These are phyloP conservation scores for Umbelopsis ramanniana DNA, from an alignment of 192 early-diverging fungal species.

Conservation along the genomic window DNA sequence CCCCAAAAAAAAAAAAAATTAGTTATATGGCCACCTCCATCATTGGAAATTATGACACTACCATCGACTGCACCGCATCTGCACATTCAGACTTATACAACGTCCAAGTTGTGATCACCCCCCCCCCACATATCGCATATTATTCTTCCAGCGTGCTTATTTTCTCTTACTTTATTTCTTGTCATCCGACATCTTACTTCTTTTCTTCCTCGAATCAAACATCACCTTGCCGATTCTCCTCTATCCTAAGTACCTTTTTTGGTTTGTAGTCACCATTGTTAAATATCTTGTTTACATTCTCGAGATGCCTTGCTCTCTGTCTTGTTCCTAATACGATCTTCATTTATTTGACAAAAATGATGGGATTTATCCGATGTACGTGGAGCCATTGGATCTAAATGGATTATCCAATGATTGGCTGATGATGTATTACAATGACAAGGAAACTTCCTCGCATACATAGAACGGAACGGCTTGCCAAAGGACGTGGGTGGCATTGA, in stretches of 20 bases:
- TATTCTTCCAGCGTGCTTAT: slow-evolving; percentile 16
- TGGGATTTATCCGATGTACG: not conserved
- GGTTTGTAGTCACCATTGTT: slow-evolving; percentile 22
- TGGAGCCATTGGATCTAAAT: not conserved
- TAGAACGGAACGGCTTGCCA: not conserved
- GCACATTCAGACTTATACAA: slow-evolving; percentile 3
- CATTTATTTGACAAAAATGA: not conserved
- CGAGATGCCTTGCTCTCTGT: slow-evolving; percentile 15
- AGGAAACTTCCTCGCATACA: not conserved
- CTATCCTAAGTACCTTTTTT: not conserved
- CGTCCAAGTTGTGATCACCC: slow-evolving; percentile 2
- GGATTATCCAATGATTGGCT: not conserved
- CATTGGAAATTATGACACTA: slow-evolving; percentile 10
- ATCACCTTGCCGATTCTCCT: slow-evolving; percentile 6
- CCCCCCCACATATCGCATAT: slow-evolving; percentile 18
- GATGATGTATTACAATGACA: not conserved
- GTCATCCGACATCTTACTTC: not conserved
- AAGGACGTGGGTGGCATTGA: not conserved
- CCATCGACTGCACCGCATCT: slow-evolving; percentile 17
- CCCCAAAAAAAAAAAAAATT: not conserved
- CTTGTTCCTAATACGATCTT: slow-evolving; percentile 21
- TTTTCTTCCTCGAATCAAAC: not conserved
- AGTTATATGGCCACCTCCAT: not conserved
- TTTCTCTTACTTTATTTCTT: not conserved
- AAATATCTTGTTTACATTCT: slow-evolving; percentile 22